These are phyloP conservation scores for Melaleuca alternifolia DNA, from an alignment of 345 rosid genomes.

Conservation along the genomic window DNA sequence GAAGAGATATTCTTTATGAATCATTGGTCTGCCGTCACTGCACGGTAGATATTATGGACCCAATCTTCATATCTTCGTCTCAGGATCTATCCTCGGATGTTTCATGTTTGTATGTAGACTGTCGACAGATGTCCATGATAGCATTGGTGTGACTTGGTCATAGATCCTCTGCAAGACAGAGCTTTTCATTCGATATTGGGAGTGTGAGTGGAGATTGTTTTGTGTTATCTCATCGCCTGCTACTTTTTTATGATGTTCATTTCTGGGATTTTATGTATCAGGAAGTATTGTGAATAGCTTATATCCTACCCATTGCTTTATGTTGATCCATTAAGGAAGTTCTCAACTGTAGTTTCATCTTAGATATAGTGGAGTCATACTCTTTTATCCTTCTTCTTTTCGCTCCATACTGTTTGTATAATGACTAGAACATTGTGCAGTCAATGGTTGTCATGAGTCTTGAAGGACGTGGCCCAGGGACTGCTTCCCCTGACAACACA, in stretches of 20 bases:
- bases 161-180: background rate
- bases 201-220: background rate
- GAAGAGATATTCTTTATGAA: background rate
- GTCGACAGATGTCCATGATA: background rate
- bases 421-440: slow-evolving; percentile 20
- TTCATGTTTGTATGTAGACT: background rate
- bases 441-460: slow-evolving; percentile 35
- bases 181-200: background rate
- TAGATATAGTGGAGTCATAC: background rate
- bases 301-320: background rate
- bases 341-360: background rate
- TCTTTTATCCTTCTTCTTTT: too few relatives aligned
- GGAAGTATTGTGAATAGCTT: background rate
- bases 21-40: background rate
- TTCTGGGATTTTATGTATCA: background rate
- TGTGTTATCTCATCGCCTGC: background rate
- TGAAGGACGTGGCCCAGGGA: slow-evolving; percentile 25
- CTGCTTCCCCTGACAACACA: slow-evolving; percentile 15
- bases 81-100: background rate
- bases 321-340: background rate
- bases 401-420: background rate
- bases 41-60: background rate
- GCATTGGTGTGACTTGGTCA: background rate
- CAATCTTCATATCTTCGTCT: background rate
- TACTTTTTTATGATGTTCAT: background rate